These are phyloP conservation scores for Laguncularia racemosa DNA, from an alignment of 345 rosid species.

Conservation along the genomic window DNA sequence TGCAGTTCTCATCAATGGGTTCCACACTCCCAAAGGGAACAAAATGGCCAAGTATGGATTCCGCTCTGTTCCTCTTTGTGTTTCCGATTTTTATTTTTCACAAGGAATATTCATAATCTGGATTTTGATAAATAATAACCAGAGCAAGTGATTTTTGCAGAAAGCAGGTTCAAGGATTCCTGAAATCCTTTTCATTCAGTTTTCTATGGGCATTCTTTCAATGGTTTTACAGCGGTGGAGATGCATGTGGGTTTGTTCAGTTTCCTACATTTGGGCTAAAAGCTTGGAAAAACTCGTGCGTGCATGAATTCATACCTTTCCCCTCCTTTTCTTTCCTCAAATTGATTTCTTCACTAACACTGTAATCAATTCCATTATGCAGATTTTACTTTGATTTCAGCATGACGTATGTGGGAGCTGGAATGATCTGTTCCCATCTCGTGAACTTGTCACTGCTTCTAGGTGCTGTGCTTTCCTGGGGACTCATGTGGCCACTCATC, in stretches of 20 bases:
- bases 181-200: constrained; percentile 30
- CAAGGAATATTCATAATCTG: too few relatives aligned
- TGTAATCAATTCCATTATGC: constrained; percentile 4
- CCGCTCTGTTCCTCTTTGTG: background rate
- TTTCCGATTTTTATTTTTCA: background rate
- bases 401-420: constrained; percentile 38
- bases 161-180: constrained; percentile 40
- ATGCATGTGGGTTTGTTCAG: constrained; percentile 35
- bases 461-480: constrained; percentile 43
- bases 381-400: constrained; percentile 48
- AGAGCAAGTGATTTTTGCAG: constrained; percentile 16
- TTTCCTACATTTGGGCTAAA: constrained; percentile 38
- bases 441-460: constrained; percentile 46
- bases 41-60: constrained; percentile 29
- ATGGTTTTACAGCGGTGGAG: constrained; percentile 42
- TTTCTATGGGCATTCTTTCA: constrained; percentile 47
- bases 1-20: constrained; percentile 47
- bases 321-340: background rate
- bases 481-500: constrained; percentile 43
- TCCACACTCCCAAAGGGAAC: constrained; percentile 36
- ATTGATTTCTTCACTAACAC: background rate
- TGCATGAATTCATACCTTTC: background rate
- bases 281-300: constrained; percentile 37
- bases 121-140: background rate
- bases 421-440: constrained; percentile 46